Evolutionary conservation across 2,329 filamentous ascomycete genomes (phyloP).

Genomic region (Erysiphe pulchra): DNA sequence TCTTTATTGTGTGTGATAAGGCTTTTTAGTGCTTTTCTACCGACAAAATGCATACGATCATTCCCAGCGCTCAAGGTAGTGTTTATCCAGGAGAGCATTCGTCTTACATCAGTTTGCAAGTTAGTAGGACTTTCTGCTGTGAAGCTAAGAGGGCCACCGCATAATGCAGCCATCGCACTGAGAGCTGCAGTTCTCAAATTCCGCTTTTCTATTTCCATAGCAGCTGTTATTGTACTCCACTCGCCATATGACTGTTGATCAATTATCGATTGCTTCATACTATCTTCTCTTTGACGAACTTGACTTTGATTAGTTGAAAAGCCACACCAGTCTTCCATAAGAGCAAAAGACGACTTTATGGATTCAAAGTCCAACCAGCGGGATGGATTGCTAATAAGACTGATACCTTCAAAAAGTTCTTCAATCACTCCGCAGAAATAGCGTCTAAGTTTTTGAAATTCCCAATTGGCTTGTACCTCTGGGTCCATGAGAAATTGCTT

Average conservation of each 20-base stretch:
- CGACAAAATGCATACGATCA: conserved; percentile 77
- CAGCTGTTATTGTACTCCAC: conserved; percentile 54
- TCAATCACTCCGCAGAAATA: conserved; percentile 92
- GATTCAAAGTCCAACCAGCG: conserved; percentile 97
- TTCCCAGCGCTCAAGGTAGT: conserved; percentile 81
- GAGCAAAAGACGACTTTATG: conserved; percentile 74
- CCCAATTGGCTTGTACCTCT: conserved; percentile 84
- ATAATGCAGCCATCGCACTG: conserved; percentile 86
- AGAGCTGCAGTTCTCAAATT: conserved; percentile 75
- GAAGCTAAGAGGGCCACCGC: conserved; percentile 61
- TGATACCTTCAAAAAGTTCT: conserved; percentile 76
- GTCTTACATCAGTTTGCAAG: conserved; percentile 72
- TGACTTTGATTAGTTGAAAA: conserved; percentile 79
- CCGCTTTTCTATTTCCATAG: conserved; percentile 91
- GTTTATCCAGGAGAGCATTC: conserved; percentile 89
- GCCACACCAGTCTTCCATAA: conserved; percentile 99
- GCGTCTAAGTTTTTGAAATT: conserved; percentile 71
- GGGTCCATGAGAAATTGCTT: conserved; percentile 87
- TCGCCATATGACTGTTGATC: conserved; percentile 51
- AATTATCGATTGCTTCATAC: conserved; percentile 63
- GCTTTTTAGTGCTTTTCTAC: conserved; percentile 67
- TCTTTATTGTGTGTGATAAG: conserved; percentile 78
- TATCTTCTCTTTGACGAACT: conserved; percentile 59
- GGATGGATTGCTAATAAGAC: conserved; percentile 57
- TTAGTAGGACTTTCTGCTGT: conserved; percentile 70